Conservation (phyloP, 2,329 filamentous ascomycete species). For the Monilinia vaccinii-corymbosi region DNA sequence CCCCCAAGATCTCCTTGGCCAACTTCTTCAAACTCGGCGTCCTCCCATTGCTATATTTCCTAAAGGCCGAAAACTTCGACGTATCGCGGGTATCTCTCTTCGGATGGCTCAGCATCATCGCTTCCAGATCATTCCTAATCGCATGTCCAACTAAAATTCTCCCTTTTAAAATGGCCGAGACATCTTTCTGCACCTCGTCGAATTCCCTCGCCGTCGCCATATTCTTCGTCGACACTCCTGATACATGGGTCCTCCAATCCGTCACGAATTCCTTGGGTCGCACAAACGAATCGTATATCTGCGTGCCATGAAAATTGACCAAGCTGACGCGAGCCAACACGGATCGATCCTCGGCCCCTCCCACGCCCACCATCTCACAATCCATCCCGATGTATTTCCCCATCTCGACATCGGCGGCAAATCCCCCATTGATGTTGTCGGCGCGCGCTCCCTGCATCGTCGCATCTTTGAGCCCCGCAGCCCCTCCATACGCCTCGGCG, state of each 20-base stretch:
- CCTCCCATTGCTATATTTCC: slow-evolving; percentile 56
- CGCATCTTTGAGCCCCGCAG: slow-evolving; percentile 37
- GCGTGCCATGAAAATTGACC: slow-evolving; percentile 87
- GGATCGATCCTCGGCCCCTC: slow-evolving; percentile 58
- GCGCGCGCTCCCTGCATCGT: slow-evolving; percentile 37
- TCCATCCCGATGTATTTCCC: slow-evolving; percentile 92
- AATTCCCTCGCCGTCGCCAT: slow-evolving; percentile 64
- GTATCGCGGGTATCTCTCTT: slow-evolving; percentile 77
- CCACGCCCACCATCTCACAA: slow-evolving; percentile 96
- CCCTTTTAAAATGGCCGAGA: slow-evolving; percentile 59
- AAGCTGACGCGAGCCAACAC: slow-evolving; percentile 79
- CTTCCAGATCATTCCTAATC: slow-evolving; percentile 66
- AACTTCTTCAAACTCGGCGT: slow-evolving; percentile 58
- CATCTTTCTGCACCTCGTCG: slow-evolving; percentile 64
- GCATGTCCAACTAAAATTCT: slow-evolving; percentile 78
- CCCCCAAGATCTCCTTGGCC: slow-evolving; percentile 45
- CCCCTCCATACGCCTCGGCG: slow-evolving; percentile 50
- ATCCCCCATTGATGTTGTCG: slow-evolving; percentile 54
- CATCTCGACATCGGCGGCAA: slow-evolving; percentile 52
- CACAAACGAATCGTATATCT: slow-evolving; percentile 92
- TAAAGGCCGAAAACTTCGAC: slow-evolving; percentile 65
- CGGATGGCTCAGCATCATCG: slow-evolving; percentile 70
- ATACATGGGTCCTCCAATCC: slow-evolving; percentile 83
- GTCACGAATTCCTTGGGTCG: slow-evolving; percentile 68
- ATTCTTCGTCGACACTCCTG: slow-evolving; percentile 67